These are phyloP conservation scores for Pyrenopolyporus hunteri DNA, from an alignment of 495 filamentous ascomycete species.

Conservation along the genomic window DNA sequence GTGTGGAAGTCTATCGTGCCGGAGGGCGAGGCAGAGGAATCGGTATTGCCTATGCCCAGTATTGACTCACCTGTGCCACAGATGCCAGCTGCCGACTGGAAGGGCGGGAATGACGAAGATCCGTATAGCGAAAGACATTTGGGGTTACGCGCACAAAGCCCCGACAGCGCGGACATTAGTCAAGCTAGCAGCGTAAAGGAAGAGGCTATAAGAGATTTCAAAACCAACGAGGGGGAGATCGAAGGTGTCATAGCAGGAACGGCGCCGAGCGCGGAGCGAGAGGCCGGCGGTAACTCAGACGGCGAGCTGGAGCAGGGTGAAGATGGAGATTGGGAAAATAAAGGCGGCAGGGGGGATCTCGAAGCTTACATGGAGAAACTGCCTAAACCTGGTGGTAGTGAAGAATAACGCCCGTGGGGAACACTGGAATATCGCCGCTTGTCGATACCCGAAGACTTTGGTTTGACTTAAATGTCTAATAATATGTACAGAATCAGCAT, in stretches of 20 bases:
- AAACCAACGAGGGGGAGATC: conserved; percentile 17
- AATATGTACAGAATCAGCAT: too few relatives aligned
- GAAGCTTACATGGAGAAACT: conserved; percentile 36
- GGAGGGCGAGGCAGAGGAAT: conserved; percentile 38
- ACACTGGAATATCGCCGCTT: background rate
- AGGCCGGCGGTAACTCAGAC: background rate
- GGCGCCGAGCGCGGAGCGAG: background rate
- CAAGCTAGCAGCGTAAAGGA: conserved; percentile 60
- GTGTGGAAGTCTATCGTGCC: conserved; percentile 67
- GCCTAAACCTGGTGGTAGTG: conserved; percentile 31
- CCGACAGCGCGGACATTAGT: conserved; percentile 67
- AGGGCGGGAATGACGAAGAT: conserved; percentile 54
- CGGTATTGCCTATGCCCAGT: conserved; percentile 65
- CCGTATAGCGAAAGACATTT: conserved; percentile 63
- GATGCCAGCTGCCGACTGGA: conserved; percentile 73
- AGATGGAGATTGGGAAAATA: background rate
- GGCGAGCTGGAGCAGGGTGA: background rate
- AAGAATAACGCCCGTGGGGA: background rate
- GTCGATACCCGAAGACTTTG: too few relatives aligned
- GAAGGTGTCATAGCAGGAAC: conserved; percentile 12
- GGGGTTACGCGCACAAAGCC: conserved; percentile 66
- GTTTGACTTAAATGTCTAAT: too few relatives aligned
- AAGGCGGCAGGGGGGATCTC: conserved; percentile 16
- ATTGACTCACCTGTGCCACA: conserved; percentile 70
- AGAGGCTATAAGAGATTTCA: conserved; percentile 19